Conservation (phyloP, 2,329 filamentous ascomycete genomes). For the Calonectria ilicicola region DNA sequence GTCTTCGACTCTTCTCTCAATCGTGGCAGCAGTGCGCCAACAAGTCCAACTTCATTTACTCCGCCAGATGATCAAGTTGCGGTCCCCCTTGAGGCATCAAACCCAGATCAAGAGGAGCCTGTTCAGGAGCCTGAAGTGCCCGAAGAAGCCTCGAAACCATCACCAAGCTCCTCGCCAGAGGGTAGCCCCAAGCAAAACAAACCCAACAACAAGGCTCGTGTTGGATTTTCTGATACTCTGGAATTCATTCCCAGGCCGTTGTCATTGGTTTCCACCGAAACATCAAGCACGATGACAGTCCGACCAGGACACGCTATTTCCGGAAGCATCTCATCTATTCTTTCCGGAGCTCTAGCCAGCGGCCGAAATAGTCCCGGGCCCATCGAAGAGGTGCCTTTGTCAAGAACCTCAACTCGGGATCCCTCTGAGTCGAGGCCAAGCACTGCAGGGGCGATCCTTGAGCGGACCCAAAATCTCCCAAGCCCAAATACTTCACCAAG, state of each 20-base stretch:
- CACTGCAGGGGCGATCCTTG: conserved; percentile 78
- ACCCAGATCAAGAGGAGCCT: conserved; percentile 15
- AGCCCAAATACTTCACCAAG: conserved; percentile 52
- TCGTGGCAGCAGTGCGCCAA: conserved; percentile 72
- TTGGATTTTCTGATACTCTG: conserved; percentile 86
- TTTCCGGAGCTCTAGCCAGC: conserved; percentile 66
- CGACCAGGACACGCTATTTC: conserved; percentile 79
- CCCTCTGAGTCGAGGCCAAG: conserved; percentile 70
- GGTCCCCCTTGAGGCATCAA: conserved; percentile 30
- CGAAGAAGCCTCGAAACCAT: not conserved
- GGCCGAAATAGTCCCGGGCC: conserved; percentile 55
- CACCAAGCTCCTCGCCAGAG: conserved; percentile 13
- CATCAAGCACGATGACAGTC: conserved; percentile 80
- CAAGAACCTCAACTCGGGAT: conserved; percentile 55
- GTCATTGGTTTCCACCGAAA: conserved; percentile 87
- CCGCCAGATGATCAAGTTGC: conserved; percentile 36
- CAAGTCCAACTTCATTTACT: conserved; percentile 66
- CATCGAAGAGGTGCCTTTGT: conserved; percentile 35
- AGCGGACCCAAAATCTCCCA: conserved; percentile 52
- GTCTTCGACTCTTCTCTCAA: conserved; percentile 61
- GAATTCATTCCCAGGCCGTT: conserved; percentile 87
- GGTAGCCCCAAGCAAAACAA: conserved; percentile 44
- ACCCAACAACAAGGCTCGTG: conserved; percentile 68
- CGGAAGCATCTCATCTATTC: conserved; percentile 83
- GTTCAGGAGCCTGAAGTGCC: conserved; percentile 9